Percentiles rank a stretch among this genome's conserved stretches.
These are phyloP conservation scores for Yarrowia galli DNA, from an alignment of 1,139 yeast species.

Conservation along the genomic window DNA sequence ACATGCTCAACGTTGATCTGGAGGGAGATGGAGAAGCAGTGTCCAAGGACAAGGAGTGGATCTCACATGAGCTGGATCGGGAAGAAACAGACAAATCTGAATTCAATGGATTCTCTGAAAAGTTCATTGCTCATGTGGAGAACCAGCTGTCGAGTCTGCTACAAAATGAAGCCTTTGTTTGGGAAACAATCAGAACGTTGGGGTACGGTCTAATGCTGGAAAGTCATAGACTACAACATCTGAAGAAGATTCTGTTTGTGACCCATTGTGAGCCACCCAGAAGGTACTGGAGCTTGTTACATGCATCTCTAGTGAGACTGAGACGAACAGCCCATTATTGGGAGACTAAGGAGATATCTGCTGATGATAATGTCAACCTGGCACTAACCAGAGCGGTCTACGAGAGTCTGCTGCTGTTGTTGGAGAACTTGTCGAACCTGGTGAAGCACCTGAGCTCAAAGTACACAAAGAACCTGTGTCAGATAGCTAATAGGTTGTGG, in stretches of 20 bases:
- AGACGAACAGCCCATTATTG: constrained; percentile 15
- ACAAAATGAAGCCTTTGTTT: constrained; percentile 12
- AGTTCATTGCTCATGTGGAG: constrained; percentile 15
- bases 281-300: constrained; percentile 19
- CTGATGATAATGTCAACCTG: constrained; percentile 6
- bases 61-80: not conserved
- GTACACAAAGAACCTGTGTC: constrained; percentile 17
- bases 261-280: constrained; percentile 19
- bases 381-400: constrained; percentile 23
- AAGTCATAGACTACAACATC: constrained; percentile 1
- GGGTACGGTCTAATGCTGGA: constrained; percentile 25
- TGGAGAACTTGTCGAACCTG: constrained; percentile 6
- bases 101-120: constrained; percentile 23
- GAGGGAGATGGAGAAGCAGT: constrained; percentile 30
- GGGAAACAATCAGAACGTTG: constrained; percentile 19
- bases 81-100: constrained; percentile 15
- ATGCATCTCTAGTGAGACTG: constrained; percentile 1
- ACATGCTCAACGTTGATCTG: constrained; percentile 18
- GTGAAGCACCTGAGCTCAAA: constrained; percentile 20
- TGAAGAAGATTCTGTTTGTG: constrained; percentile 28
- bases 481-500: constrained; percentile 17
- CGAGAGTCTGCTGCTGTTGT: constrained; percentile 6
- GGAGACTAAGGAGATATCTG: not conserved
- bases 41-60: constrained; percentile 26
- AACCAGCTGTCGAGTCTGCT: constrained; percentile 6